phyloP scores from a whole-genome alignment of 768 basidiomycete genomes.

The Kwoniella mangroviensis region DNA sequence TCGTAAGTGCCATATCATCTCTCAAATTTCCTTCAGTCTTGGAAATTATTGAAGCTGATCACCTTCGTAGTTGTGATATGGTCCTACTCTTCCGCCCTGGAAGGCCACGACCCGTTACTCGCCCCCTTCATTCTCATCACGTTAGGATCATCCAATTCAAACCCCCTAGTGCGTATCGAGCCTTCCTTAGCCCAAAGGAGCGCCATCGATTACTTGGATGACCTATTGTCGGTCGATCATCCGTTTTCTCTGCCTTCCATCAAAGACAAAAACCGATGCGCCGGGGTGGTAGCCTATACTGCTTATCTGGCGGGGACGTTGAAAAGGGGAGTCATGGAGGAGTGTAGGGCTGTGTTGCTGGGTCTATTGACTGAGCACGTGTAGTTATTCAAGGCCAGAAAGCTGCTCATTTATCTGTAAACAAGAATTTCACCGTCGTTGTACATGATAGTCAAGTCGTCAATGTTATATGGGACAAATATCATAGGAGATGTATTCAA shows the following conservation, averaged over 20 bases:
- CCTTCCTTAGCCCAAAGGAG: slow-evolving; percentile 27
- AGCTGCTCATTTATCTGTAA: not conserved
- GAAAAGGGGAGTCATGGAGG: slow-evolving; percentile 25
- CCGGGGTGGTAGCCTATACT: slow-evolving; percentile 28
- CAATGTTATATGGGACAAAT: not conserved
- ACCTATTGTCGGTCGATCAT: slow-evolving; percentile 4
- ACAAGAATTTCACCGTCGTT: not conserved
- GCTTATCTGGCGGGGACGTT: slow-evolving; percentile 26
- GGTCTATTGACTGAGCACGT: slow-evolving; percentile 26
- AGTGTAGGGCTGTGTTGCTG: slow-evolving; percentile 22
- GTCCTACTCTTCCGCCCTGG: slow-evolving; percentile 27
- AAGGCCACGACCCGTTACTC: slow-evolving; percentile 15
- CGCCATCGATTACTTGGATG: slow-evolving; percentile 23
- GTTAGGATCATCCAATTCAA: not conserved
- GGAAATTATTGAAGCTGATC: not conserved
- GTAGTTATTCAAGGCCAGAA: not conserved
- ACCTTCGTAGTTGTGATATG: slow-evolving; percentile 24
- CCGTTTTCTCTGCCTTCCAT: slow-evolving; percentile 19
- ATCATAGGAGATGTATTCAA: too few species aligned
- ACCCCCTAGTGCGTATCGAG: slow-evolving; percentile 17
- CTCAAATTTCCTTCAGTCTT: not conserved
- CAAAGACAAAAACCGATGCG: slow-evolving; percentile 27
- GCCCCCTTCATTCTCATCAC: slow-evolving; percentile 25
- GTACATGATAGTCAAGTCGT: not conserved
- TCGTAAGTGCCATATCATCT: slow-evolving; percentile 1